These are phyloP conservation scores for Penicillium sp. DNA, from an alignment of 2,329 filamentous ascomycete species.

Conservation along the genomic window DNA sequence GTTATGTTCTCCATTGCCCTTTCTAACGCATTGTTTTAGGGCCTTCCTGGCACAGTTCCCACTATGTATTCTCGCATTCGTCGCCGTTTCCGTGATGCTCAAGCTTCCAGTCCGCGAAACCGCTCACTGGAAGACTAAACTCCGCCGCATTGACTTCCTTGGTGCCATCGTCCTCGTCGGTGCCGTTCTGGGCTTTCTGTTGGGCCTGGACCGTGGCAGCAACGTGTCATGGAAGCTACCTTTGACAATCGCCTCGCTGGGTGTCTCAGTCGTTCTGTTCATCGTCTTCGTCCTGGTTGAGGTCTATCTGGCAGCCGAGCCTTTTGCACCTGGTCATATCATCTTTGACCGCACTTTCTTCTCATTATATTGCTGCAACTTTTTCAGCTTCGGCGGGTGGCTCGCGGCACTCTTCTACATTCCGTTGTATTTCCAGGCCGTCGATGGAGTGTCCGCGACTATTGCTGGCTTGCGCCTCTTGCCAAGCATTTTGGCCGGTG, in stretches of 20 bases:
- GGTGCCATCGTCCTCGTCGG: conserved; percentile 62
- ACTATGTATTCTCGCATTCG: conserved; percentile 60
- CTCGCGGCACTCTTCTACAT: conserved; percentile 63
- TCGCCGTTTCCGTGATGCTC: conserved; percentile 59
- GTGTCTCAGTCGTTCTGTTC: conserved; percentile 56
- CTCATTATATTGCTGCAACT: conserved; percentile 65
- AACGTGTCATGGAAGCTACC: conserved; percentile 63
- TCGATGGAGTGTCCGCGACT: conserved; percentile 59
- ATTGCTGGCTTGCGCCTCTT: conserved; percentile 61
- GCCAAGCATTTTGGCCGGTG: conserved; percentile 58
- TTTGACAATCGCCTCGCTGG: conserved; percentile 55
- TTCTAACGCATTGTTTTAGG: conserved; percentile 39
- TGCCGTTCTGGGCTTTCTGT: conserved; percentile 61
- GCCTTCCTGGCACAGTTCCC: conserved; percentile 68
- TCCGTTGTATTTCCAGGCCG: conserved; percentile 73
- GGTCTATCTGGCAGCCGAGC: conserved; percentile 60
- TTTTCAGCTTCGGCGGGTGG: conserved; percentile 62
- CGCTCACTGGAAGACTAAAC: conserved; percentile 60
- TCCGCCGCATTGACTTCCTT: conserved; percentile 66
- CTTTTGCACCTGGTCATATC: conserved; percentile 69
- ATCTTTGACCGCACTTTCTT: conserved; percentile 64
- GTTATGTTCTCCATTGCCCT: not conserved
- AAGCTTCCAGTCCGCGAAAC: conserved; percentile 56
- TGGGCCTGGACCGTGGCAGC: conserved; percentile 67
- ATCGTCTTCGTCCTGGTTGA: conserved; percentile 65